Base-by-base conservation (phyloP, 176 grass and related monocot species). In the Tuctoria greenei region DNA sequence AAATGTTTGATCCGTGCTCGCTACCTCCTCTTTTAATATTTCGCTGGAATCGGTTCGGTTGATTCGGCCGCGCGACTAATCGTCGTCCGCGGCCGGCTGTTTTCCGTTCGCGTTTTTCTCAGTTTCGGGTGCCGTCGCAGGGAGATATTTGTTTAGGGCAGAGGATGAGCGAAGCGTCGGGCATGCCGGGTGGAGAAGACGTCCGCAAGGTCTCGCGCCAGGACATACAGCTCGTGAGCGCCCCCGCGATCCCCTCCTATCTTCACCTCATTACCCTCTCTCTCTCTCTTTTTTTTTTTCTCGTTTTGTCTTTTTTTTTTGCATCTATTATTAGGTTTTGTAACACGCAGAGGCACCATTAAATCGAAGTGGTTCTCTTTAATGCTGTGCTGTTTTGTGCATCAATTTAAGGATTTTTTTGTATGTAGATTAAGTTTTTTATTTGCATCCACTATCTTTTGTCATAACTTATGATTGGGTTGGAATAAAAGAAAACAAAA, bases 211-310 rank as follows among this genome's bases (percentile, higher is more conserved):
- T 94, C 51, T 94, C 95, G 56, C 91, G 89, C 44, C 84, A 98
- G 85, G 95, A 98, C 74, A 92, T 98, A 84, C 95, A 92, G 77
- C 89, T 98, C 36, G 95, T 98, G 75, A 94, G 91, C 31, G 40
- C 8, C 68, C 8, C 20, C 41, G 10, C 76, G 57, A 57, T 27
- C 67, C 34, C 34, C 42, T 43, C 21, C 2, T 35, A 4, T 34
- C 15, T 75, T 34, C 25, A 59, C 46, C 0, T 50, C 31, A 31
- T 31, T n/a, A 13, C 13, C n/a, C 21, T 21, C 8, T 20, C 17
- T 18, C 23, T 2, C 1, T 64, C 42, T 39, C 9, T 10, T 0
- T 7, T 6, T 15, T 7, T 21, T 3, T 52, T 31, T 18, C 4
- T 16, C 31, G 31, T 31, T 31, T 18, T 3, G 23, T 11, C 9